Conservation (phyloP, 345 rosid genomes). For the Jatropha curcas region DNA sequence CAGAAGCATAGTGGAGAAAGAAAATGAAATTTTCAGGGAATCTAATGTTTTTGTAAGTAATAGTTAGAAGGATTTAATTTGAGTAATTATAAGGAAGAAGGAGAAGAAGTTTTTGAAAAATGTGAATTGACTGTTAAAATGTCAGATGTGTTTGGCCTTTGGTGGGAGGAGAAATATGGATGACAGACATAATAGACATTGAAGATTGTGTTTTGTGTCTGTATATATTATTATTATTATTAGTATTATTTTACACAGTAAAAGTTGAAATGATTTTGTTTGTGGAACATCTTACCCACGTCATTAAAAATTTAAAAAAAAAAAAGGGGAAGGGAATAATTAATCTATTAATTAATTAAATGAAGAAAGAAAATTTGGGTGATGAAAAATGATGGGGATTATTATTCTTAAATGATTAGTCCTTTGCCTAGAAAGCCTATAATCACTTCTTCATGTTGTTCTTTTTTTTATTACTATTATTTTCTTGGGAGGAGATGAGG, state of each 20-base stretch:
- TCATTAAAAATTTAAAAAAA: background rate
- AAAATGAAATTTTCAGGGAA: constrained; percentile 26
- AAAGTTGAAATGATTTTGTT: constrained; percentile 46
- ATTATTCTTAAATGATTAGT: constrained; percentile 80
- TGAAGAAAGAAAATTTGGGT: constrained; percentile 20
- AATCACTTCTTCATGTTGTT: background rate
- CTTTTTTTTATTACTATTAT: background rate
- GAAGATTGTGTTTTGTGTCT: constrained; percentile 21
- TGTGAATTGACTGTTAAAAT: constrained; percentile 15
- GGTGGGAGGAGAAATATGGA: constrained; percentile 29
- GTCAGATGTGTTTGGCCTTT: constrained; percentile 37
- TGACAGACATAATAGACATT: constrained; percentile 18
- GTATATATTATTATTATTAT: background rate
- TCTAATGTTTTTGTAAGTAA: background rate
- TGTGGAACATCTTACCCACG: constrained; percentile 21
- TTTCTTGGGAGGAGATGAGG: constrained; percentile 9
- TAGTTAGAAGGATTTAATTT: background rate
- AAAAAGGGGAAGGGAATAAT: constrained; percentile 4
- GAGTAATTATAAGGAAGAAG: background rate
- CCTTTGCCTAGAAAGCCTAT: background rate
- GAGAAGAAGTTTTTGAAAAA: constrained; percentile 4
- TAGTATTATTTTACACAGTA: constrained; percentile 26
- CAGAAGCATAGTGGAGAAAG: constrained; percentile 22
- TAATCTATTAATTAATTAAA: background rate
- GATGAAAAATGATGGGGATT: constrained; percentile 56